Base-by-base conservation (phyloP, 2,329 filamentous ascomycete genomes). In the Sarocladium oryzae region DNA sequence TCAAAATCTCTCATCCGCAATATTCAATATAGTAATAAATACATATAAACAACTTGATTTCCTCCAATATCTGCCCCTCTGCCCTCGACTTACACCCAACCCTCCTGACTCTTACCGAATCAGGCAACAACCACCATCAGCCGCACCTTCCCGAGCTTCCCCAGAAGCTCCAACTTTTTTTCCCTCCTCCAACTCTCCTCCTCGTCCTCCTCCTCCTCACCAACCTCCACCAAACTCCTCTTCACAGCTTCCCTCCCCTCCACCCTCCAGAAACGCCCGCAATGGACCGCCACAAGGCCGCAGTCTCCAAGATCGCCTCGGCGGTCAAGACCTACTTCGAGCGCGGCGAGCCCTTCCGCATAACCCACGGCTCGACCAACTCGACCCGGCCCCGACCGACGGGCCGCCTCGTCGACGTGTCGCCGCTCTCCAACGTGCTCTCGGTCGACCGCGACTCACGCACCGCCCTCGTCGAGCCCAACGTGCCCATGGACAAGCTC, bases 291-390 rank as follows among this genome's bases (percentile, higher is more conserved):
- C 77, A 81, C 66, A 66, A 64, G 49, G 66, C 72, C 50, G 67
- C 74, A 50, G 74, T 81, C 50, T 61, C 66, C 53, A 66, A 68
- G 32, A 75, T 80, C 54, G 69, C 77, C 40, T 56, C 69, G 23
- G 66, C 74, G 5, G 74, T 79, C 48, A 70, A 71, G 53, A 59
- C 66, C 61, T 74, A 73, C 64, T 78, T 74, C 62, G 67, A 71
- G 53, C 64, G 69, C 45, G 64, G 67, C 45, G 68, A 74, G 61
- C 78, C 84, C 20, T 91, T 86, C 71, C 81, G 86, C 56, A 88
- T 91, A 70, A 83, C 77, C 65, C 86, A 90, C 71, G 87, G 86
- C 58, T 84, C 82, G 36, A 89, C 87, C 50, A 90, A 90, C 71
- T 85, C 79, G 62, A 90, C 87, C 43, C 81, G 77, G 4, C 76